Base-by-base conservation (phyloP, 1,284 basidiomycete genomes). In the Malassezia restricta region DNA sequence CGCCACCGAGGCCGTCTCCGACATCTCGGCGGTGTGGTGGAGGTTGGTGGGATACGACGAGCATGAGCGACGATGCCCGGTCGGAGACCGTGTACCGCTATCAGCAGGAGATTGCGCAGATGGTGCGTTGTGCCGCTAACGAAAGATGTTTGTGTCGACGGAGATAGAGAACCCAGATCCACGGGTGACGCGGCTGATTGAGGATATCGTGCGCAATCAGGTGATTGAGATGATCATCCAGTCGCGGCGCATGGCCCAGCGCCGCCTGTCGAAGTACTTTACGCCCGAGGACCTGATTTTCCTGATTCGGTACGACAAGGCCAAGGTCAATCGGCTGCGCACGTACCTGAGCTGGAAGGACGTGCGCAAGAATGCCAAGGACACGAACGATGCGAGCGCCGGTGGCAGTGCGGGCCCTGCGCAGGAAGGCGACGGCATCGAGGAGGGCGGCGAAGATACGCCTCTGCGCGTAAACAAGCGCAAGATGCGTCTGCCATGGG, bases 331-430 rank as follows among this genome's bases (percentile, higher is more conserved):
- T 74, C 79, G 92, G 24, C 77, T 96, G 15, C 76, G 88, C 27
- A 94, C 88, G 8, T 96, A 95, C 69, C 79, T 98, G n/a, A 87
- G 86, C 0, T 98, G 92, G 91, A 95, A 94, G 70, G 92, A 95
- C 61, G 91, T 96, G 6, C 81, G 92, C 14, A 94, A 94, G 69
- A 86, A 89, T 61, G 89, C 89, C 6, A 94, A 94, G 68, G 88
- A 94, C 45, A 61, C 54, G 9, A 66, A 66, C 8, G 71, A 68
- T 40, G 84, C 82, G 8, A 83, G 84, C 54, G 85, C 80, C 3
- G 85, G 81, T 9, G 58, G 54, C 5, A 42, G 42, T 14, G 33
- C 33, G 2, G 33, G 33, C 15, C 11, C 33, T 11, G 49, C 11
- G 1, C 47, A 44, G 6, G 52, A 53, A 24, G 53, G 58, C 42